Percentiles rank a stretch among this genome's conserved stretches.
These are phyloP conservation scores for Diaporthe sp. DNA, from an alignment of 2,329 filamentous ascomycete species.

Conservation along the genomic window DNA sequence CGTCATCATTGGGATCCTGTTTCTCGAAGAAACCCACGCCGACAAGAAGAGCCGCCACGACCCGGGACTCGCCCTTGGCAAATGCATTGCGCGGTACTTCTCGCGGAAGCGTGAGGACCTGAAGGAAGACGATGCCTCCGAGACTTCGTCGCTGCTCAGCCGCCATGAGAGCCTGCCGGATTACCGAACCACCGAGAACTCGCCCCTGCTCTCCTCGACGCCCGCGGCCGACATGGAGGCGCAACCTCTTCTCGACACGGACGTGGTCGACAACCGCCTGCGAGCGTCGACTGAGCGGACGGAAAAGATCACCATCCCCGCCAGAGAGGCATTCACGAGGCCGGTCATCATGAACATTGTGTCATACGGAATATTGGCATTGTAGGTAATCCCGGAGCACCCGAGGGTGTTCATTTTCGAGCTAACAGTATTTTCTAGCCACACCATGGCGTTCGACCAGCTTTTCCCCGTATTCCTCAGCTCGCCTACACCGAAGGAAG, in stretches of 20 bases:
- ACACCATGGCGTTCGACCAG: conserved; percentile 97
- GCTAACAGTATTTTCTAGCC: conserved; percentile 67
- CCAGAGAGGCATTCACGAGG: conserved; percentile 77
- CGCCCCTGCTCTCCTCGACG: conserved; percentile 61
- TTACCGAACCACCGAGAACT: conserved; percentile 74
- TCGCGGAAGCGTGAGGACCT: conserved; percentile 55
- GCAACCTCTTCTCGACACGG: conserved; percentile 38
- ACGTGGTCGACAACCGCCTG: conserved; percentile 35
- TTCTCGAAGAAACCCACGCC: conserved; percentile 94
- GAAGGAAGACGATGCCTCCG: conserved; percentile 56
- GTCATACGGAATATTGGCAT: conserved; percentile 92
- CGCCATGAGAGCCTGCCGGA: conserved; percentile 75
- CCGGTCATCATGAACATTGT: conserved; percentile 90
- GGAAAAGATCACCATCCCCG: conserved; percentile 41
- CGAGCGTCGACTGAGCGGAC: conserved; percentile 46
- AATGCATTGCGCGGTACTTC: conserved; percentile 72
- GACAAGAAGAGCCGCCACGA: conserved; percentile 84
- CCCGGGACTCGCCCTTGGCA: conserved; percentile 81
- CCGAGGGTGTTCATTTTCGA: background rate
- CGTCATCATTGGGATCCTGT: conserved; percentile 83
- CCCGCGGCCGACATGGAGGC: conserved; percentile 46
- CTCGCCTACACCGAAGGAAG: conserved; percentile 67
- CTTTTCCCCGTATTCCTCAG: conserved; percentile 93
- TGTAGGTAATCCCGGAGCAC: conserved; percentile 73
- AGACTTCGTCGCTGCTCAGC: conserved; percentile 75